Evolutionary conservation across 2,329 filamentous ascomycete genomes (phyloP), one percentile per base, ranked within the genome.

Genomic region (Paracorniculantispora psalliotae): DNA sequence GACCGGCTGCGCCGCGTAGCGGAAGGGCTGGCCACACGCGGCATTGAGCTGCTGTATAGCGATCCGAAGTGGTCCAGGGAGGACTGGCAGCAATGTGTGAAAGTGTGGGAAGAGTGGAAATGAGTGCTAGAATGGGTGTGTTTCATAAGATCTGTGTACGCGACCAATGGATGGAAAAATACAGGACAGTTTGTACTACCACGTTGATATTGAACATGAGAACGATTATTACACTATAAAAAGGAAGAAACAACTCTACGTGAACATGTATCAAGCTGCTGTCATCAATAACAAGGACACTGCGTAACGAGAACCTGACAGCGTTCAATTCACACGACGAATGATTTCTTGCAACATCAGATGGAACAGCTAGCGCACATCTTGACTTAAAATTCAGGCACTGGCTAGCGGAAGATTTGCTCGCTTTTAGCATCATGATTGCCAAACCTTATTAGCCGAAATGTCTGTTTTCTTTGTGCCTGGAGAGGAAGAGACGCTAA

Each of bases 401-500:
- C 10, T 15, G 12, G 12, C 4, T 37, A 13, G 7, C 33, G 33
- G 33, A 37, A 37, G 33, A 15, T 7, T 25, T 46, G 9, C 8
- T 23, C 23, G 43, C 12, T 46, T 23, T 5, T 12, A 19, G 33
- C 37, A 43, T 53, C 21, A 10, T 21, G 15, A 4, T 30, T 30
- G 23, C 37, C n/a, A 19, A 50, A 30, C 12, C 30, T 13, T 43
- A 28, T 26, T 30, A n/a, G 3, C 35, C 50, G 35, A 43, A n/a
- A 39, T 19, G 25, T 33, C 39, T 57, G 55, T 57, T 57, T 51
- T 57, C 47, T 50, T 57, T 50, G 19, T 25, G 35, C 55, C 55
- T 19, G 37, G 47, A 41, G 43, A 39, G 54, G 46, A 41, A 49
- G 10, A 35, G 26, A 25, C 13, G 23, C 33, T 21, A 28, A 15